Conservation (phyloP, 768 basidiomycete species). For the Lactarius sanguifluus region DNA sequence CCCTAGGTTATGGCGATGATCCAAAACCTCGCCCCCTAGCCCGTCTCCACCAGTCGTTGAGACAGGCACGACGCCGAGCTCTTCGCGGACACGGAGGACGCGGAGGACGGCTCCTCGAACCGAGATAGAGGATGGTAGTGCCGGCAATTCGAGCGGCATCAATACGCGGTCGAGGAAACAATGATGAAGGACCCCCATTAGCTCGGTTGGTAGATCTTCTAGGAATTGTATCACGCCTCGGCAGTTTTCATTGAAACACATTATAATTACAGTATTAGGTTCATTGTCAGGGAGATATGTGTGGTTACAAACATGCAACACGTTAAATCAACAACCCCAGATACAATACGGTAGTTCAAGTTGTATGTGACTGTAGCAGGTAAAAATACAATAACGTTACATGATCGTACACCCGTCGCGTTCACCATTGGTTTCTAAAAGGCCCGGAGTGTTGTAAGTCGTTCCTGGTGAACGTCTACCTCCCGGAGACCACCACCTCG, state of each 20-base stretch:
- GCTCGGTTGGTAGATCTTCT: constrained; percentile 22
- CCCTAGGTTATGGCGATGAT: constrained; percentile 38
- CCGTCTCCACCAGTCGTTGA: neutral
- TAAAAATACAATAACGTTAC: constrained; percentile 42
- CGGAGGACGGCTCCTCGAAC: too few species aligned
- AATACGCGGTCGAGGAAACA: constrained; percentile 21
- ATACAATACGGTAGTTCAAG: constrained; percentile 28
- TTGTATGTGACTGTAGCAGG: neutral
- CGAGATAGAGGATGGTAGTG: neutral
- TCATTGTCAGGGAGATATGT: constrained; percentile 3
- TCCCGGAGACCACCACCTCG: constrained; percentile 56
- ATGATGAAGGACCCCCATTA: constrained; percentile 20
- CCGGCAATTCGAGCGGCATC: neutral
- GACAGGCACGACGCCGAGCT: constrained; percentile 1
- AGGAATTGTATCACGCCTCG: neutral
- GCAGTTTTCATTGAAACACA: constrained; percentile 1
- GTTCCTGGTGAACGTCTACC: constrained; percentile 50
- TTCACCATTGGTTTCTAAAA: constrained; percentile 40
- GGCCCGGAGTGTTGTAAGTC: constrained; percentile 44
- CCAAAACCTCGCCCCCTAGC: neutral
- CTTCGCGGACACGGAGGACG: neutral
- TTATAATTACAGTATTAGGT: neutral
- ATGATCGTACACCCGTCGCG: constrained; percentile 69
- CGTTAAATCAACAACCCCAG: constrained; percentile 35
- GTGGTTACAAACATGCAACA: constrained; percentile 20